Evolutionary conservation across 495 filamentous ascomycete genomes (phyloP).

Genomic region (Lepidopterella palustris): DNA sequence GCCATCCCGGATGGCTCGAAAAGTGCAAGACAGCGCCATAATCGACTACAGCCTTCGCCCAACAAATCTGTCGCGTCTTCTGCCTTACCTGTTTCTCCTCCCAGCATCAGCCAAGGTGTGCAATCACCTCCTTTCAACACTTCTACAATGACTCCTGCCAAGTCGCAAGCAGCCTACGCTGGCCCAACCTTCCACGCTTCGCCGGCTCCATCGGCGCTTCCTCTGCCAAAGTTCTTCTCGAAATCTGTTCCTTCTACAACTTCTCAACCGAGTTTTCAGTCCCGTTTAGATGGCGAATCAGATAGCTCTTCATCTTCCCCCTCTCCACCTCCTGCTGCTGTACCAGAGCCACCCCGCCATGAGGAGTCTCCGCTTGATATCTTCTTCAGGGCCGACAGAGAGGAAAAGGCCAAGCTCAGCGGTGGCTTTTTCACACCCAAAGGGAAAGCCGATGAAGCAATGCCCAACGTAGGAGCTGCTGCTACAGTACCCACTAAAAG

Average conservation of each 20-base stretch:
- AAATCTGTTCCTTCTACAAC: slow-evolving; percentile 65
- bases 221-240: slow-evolving; percentile 87
- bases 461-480: slow-evolving; percentile 22
- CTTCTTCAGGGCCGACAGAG: slow-evolving; percentile 79
- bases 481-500: slow-evolving; percentile 1
- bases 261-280: slow-evolving; percentile 35
- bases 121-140: background rate
- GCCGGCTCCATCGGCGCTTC: slow-evolving; percentile 85
- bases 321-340: slow-evolving; percentile 27
- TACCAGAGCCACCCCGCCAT: slow-evolving; percentile 42
- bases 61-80: slow-evolving; percentile 2
- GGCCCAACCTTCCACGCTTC: slow-evolving; percentile 95
- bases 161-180: slow-evolving; percentile 59
- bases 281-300: slow-evolving; percentile 40
- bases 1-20: slow-evolving; percentile 14
- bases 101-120: background rate
- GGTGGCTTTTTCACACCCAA: slow-evolving; percentile 36
- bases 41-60: slow-evolving; percentile 11
- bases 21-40: slow-evolving; percentile 10
- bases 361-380: slow-evolving; percentile 78
- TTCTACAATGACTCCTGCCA: slow-evolving; percentile 12
- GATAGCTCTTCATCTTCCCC: slow-evolving; percentile 30
- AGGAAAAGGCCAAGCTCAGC: slow-evolving; percentile 54
- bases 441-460: background rate
- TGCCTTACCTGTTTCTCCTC: slow-evolving; percentile 1